These are phyloP conservation scores for Filosporella fistucella DNA, from an alignment of 495 filamentous ascomycete genomes.

Conservation along the genomic window DNA sequence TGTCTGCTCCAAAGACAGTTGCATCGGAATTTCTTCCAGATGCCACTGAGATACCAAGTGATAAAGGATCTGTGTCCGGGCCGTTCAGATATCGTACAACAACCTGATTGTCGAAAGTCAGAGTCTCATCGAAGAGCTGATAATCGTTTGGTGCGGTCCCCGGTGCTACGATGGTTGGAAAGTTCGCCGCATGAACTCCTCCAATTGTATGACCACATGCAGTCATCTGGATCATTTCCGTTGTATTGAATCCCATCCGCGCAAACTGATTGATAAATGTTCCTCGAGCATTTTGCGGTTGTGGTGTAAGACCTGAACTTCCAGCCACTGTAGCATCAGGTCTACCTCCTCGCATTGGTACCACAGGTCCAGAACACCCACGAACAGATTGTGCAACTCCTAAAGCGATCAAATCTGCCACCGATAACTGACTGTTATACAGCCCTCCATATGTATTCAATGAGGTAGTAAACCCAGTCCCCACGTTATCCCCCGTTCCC, in stretches of 20 bases:
- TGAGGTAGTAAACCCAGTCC: constrained; percentile 51
- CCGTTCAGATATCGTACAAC: constrained; percentile 52
- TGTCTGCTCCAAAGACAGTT: constrained; percentile 51
- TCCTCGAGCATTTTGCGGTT: constrained; percentile 48
- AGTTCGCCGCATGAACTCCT: constrained; percentile 51
- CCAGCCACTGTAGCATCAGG: constrained; percentile 48
- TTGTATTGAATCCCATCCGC: constrained; percentile 50
- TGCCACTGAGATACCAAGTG: constrained; percentile 39
- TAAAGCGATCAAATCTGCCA: constrained; percentile 54
- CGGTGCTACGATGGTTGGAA: constrained; percentile 44
- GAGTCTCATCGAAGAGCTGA: constrained; percentile 33
- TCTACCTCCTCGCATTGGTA: constrained; percentile 50
- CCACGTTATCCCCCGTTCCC: constrained; percentile 51
- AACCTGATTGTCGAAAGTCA: constrained; percentile 49
- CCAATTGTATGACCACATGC: constrained; percentile 62
- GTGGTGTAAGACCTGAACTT: constrained; percentile 48
- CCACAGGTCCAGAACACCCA: constrained; percentile 51
- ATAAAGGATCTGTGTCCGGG: constrained; percentile 46
- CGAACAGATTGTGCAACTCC: constrained; percentile 53
- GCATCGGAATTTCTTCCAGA: constrained; percentile 44
- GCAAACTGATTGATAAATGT: constrained; percentile 50
- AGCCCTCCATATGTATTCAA: constrained; percentile 50
- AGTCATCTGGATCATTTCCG: constrained; percentile 56
- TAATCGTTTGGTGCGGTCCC: constrained; percentile 43
- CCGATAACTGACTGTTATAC: constrained; percentile 40